Percentiles rank a stretch among this genome's conserved stretches.
Evolutionary conservation across 495 filamentous ascomycete species (phyloP).

Genomic region (Neurospora sp.): DNA sequence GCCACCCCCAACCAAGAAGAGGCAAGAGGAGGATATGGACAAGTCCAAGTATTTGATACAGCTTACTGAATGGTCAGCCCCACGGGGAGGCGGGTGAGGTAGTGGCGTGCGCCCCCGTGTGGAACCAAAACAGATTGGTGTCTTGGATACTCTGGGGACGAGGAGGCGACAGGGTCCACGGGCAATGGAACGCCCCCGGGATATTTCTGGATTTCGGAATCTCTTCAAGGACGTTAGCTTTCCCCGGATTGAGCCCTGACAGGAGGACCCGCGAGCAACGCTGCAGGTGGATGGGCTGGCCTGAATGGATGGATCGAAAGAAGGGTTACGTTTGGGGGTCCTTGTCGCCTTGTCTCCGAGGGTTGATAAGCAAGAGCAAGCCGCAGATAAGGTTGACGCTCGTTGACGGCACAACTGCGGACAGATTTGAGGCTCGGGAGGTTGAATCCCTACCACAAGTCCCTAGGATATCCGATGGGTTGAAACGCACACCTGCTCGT

Average conservation of each 20-base stretch:
- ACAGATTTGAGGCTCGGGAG: background rate
- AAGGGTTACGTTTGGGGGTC: background rate
- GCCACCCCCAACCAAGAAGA: background rate
- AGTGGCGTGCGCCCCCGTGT: background rate
- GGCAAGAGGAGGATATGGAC: background rate
- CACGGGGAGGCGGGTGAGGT: conserved; percentile 1
- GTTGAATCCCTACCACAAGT: background rate
- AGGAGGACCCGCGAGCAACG: background rate
- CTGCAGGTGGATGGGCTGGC: background rate
- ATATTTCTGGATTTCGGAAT: background rate
- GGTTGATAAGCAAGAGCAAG: background rate
- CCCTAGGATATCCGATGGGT: background rate
- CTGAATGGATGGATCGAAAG: background rate
- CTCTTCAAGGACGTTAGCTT: background rate
- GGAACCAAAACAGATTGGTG: conserved; percentile 4
- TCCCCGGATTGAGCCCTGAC: background rate
- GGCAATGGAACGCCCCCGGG: background rate
- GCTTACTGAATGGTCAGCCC: background rate
- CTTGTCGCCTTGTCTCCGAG: background rate
- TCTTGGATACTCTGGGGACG: background rate
- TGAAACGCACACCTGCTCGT: background rate
- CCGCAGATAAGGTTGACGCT: conserved; percentile 2
- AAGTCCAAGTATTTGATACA: background rate
- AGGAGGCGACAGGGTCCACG: conserved; percentile 12
- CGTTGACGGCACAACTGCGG: background rate